A percentile compares a stretch with the other conserved stretches of the same genome.
These are phyloP conservation scores for Sclerotinia borealis DNA, from an alignment of 2,329 filamentous ascomycete species.

Conservation along the genomic window DNA sequence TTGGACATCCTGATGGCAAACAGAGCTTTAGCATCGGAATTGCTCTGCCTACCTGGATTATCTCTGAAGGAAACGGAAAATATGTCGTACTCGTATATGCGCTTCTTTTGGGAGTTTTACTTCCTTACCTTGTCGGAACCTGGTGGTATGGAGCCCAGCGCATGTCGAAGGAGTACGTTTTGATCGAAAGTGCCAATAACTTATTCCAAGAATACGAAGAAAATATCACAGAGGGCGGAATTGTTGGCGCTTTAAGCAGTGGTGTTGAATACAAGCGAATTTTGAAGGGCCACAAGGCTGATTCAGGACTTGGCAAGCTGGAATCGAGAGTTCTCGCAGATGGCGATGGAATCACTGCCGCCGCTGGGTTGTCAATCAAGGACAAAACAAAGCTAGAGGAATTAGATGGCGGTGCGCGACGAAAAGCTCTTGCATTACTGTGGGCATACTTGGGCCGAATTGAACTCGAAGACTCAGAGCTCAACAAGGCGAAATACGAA, in stretches of 20 bases:
- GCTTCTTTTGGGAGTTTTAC: slow-evolving; percentile 75
- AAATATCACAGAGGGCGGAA: slow-evolving; percentile 69
- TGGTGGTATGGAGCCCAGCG: slow-evolving; percentile 99
- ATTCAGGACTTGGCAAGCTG: slow-evolving; percentile 73
- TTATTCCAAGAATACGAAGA: slow-evolving; percentile 92
- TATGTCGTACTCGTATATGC: slow-evolving; percentile 91
- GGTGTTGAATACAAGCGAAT: slow-evolving; percentile 79
- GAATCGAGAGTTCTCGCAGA: slow-evolving; percentile 72
- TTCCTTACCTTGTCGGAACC: slow-evolving; percentile 88
- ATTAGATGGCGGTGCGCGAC: slow-evolving; percentile 70
- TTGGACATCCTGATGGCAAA: slow-evolving; percentile 94
- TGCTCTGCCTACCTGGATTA: slow-evolving; percentile 84
- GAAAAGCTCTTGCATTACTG: slow-evolving; percentile 82
- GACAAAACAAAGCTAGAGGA: slow-evolving; percentile 73
- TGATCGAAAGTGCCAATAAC: slow-evolving; percentile 89
- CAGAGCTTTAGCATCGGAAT: slow-evolving; percentile 98
- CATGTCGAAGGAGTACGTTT: slow-evolving; percentile 86
- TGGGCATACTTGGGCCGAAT: slow-evolving; percentile 94
- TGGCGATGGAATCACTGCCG: slow-evolving; percentile 45
- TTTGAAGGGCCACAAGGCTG: slow-evolving; percentile 71
- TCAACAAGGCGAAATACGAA: slow-evolving; percentile 84
- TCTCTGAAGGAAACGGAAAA: slow-evolving; percentile 91
- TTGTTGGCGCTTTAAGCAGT: slow-evolving; percentile 74
- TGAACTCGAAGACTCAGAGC: slow-evolving; percentile 69
- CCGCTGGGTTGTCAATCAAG: slow-evolving; percentile 59